Evolutionary conservation across 257 asterid genomes (phyloP), one percentile per base, ranked within the genome.

Genomic region (Haberlea rhodopensis): DNA sequence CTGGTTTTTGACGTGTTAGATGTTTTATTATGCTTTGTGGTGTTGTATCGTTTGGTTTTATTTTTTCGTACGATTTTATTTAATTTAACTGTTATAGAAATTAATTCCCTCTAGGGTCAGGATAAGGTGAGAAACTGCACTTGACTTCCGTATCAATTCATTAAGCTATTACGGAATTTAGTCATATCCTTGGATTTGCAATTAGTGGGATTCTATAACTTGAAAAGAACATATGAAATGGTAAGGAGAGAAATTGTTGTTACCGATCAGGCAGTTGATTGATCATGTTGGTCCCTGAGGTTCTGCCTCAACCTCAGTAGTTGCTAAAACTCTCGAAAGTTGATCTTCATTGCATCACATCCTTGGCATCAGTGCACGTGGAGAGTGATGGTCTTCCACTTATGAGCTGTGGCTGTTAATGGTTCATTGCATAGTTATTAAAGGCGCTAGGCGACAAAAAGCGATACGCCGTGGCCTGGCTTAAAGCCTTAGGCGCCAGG

Each of bases 21-120:
- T 73, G 64, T 56, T 56, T 46, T 32, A 61, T 46, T 16, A 32
- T 34, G 24, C 45, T 37, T 45, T 32, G 7, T 4, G 46, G 32
- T 54, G 13, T 16, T n/a, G 26, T 40, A 52, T 51, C 29, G 20
- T 19, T 29, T 28, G n/a, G 56, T 32, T 51, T 2, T 34, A 9
- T 16, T 61, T 19, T 52, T 5, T 19, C 1, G 5, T 13, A 29
- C 68, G 32, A 57, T 46, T 37, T 70, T 29, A 48, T 66, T 52
- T 51, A 18, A 66, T 7, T 58, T 27, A 22, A 22, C 32, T 34
- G 31, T 11, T 40, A 13, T 52, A 11, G 63, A 10, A 26, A 53
- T 26, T 59, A 16, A 23, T 48, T 6, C 26, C 37, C 60, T 52
- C 51, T 58, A 56, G 54, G 8, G 11, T 53, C 28, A 5, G 19